phyloP scores from a whole-genome alignment of 345 rosid genomes.

The Lagerstroemia speciosa region DNA sequence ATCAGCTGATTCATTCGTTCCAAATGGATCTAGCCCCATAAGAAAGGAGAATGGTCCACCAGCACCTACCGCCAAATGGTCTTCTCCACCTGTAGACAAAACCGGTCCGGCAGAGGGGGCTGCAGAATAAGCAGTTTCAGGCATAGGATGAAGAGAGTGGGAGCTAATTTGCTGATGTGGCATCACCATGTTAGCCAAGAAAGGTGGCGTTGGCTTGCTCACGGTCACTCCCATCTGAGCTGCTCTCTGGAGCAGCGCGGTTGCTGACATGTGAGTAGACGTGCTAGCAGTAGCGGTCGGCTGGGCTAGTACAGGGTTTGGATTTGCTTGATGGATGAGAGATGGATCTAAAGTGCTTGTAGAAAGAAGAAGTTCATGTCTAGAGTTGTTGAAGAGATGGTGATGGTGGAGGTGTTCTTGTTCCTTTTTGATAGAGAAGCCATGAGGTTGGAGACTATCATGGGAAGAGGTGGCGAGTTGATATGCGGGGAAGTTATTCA shows the following conservation, averaged over 20 bases:
- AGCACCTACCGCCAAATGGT: too few relatives aligned
- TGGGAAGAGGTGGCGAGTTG: slow-evolving; percentile 3
- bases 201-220: slow-evolving; percentile 23
- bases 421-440: slow-evolving; percentile 28
- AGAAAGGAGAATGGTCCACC: too few relatives aligned
- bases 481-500: not conserved
- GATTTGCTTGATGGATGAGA: slow-evolving; percentile 10
- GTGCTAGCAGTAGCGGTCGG: not conserved
- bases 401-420: slow-evolving; percentile 17
- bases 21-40: slow-evolving; percentile 9
- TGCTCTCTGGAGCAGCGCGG: slow-evolving; percentile 39
- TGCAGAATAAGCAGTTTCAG: too few relatives aligned
- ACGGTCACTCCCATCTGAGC: slow-evolving; percentile 33
- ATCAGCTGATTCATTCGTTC: slow-evolving; percentile 20
- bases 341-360: slow-evolving; percentile 11
- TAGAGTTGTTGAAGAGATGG: slow-evolving; percentile 10
- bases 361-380: not conserved
- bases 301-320: slow-evolving; percentile 11
- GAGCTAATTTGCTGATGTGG: too few relatives aligned
- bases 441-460: slow-evolving; percentile 11
- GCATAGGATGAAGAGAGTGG: too few relatives aligned
- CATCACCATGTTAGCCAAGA: slow-evolving; percentile 10
- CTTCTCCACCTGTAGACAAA: too few relatives aligned
- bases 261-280: slow-evolving; percentile 35
- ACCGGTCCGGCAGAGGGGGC: too few relatives aligned